Evolutionary conservation across 345 rosid species (phyloP).

Genomic region (Turritis glabra): DNA sequence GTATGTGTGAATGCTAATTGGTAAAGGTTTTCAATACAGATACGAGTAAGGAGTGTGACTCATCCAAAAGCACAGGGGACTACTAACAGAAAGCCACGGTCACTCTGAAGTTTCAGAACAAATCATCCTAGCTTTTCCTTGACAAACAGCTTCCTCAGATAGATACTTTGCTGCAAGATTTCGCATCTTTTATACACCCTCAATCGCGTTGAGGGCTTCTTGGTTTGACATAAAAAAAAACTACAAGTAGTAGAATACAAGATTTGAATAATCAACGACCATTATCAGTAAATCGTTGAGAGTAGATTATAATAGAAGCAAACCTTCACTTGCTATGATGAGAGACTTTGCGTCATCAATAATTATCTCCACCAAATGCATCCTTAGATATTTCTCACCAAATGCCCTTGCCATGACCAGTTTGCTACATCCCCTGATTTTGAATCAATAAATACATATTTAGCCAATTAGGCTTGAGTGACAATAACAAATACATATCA

Average conservation of each 20-base stretch:
- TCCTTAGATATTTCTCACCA: too few relatives aligned
- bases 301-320: constrained; percentile 14
- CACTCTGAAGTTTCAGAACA: constrained; percentile 57
- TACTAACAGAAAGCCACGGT: constrained; percentile 31
- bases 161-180: constrained; percentile 51
- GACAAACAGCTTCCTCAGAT: too few relatives aligned
- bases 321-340: constrained; percentile 39
- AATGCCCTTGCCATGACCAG: too few relatives aligned
- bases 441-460: too few relatives aligned
- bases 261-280: constrained; percentile 2
- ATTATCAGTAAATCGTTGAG: background rate
- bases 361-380: too few relatives aligned
- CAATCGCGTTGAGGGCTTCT: constrained; percentile 55
- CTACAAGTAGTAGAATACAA: constrained; percentile 35
- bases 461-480: too few relatives aligned
- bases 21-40: constrained; percentile 34
- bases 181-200: constrained; percentile 55
- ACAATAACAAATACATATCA: too few relatives aligned
- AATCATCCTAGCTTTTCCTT: constrained; percentile 50
- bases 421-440: too few relatives aligned
- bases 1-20: constrained; percentile 16
- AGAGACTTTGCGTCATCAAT: background rate
- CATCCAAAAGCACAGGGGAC: constrained; percentile 24
- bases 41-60: constrained; percentile 31
- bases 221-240: constrained; percentile 57